Base-by-base conservation (phyloP, 164 flowering plant species). In the Cinnamomum micranthum region DNA sequence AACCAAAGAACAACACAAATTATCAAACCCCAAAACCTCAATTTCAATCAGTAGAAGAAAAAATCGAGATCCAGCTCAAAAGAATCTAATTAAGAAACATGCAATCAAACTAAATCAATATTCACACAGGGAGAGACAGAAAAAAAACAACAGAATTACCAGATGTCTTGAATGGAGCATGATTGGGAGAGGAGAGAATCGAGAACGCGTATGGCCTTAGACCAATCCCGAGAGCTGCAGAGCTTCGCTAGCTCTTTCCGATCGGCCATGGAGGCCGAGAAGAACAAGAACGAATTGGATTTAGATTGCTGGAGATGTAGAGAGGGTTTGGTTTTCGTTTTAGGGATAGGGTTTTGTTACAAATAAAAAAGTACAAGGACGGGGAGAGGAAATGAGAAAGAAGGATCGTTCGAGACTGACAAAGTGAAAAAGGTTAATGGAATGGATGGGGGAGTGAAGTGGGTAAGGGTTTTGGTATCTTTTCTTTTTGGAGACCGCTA, bases 181-280 rank as follows among this genome's bases (percentile, higher is more conserved):
- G 94, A 90, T 51, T 84, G 86, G n/a, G 92, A 76, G 77, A 95
- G 84, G 75, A 95, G 86, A 20, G 97, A 91, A 79, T 95, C 98
- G 80, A 95, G 98, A 58, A 93, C 74, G 77, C 99, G 96, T 71
- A 95, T 95, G 19, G 99, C 99, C 81, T 93, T 95, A 70, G 99
- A 95, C 99, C 99, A 95, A 77, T 93, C 85, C 58, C 87, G 85
- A 10, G 92, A 82, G 76, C 80, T 66, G 76, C 99, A 92, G 68
- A 86, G 85, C 82, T 84, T 91, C 25, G 92, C 96, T 19, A 95
- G 89, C 83, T 92, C 89, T 14, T 78, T 74, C 75, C 99, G 83
- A 80, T 91, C 92, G 47, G 91, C 77, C 64, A 72, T 70, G 27
- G 84, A 72, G 2, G 92, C 67, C 72, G 35, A 31, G 35, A 31